These are phyloP conservation scores for Heteromeles arbutifolia DNA, from an alignment of 306 rosid species.

Conservation along the genomic window DNA sequence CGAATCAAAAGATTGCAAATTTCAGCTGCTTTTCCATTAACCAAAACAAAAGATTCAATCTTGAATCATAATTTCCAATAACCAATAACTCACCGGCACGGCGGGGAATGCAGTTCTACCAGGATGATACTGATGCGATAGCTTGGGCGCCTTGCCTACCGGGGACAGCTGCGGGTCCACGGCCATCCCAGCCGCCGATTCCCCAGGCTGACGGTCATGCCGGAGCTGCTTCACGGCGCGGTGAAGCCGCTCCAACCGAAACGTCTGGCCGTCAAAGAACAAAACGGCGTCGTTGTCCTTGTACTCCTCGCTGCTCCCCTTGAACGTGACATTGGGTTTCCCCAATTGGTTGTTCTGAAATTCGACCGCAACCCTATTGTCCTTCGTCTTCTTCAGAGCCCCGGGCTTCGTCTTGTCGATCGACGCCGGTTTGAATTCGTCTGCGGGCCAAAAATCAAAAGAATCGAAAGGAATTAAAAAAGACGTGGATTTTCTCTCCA, in stretches of 20 bases:
- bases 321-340: constrained; percentile 82
- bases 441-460: constrained; percentile 26
- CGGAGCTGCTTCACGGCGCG: constrained; percentile 79
- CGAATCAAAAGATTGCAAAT: background rate
- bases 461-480: background rate
- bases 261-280: constrained; percentile 73
- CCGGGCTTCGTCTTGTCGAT: constrained; percentile 77
- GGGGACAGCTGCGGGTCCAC: constrained; percentile 72
- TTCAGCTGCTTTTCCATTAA: background rate
- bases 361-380: constrained; percentile 73
- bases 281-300: constrained; percentile 79
- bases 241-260: constrained; percentile 73
- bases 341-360: constrained; percentile 86
- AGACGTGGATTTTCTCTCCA: constrained; percentile 5
- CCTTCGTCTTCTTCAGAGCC: constrained; percentile 68
- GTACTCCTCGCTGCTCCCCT: constrained; percentile 82
- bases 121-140: constrained; percentile 8
- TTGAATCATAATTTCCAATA: background rate
- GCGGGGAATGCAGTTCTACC: constrained; percentile 44
- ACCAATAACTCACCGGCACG: constrained; percentile 40
- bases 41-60: background rate
- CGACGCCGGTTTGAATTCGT: constrained; percentile 90
- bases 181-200: constrained; percentile 30
- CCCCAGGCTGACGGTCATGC: constrained; percentile 75
- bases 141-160: constrained; percentile 40